These are phyloP conservation scores for Termitomyces sp. DNA, from an alignment of 768 basidiomycete species.

Conservation along the genomic window DNA sequence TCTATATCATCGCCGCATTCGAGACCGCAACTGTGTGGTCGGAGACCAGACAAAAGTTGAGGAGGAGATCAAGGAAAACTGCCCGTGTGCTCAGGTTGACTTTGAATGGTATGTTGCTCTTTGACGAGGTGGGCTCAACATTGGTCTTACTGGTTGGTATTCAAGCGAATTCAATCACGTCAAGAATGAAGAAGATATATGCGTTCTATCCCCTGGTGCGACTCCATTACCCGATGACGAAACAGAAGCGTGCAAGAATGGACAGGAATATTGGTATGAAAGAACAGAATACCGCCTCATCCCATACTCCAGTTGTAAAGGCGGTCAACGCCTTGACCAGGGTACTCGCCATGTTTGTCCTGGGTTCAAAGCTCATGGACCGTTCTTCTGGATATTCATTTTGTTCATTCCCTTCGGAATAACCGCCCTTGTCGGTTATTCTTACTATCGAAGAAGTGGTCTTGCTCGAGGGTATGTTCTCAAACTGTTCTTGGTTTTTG, in stretches of 20 bases:
- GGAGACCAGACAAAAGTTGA: conserved; percentile 60
- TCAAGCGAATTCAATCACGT: conserved; percentile 89
- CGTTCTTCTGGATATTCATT: conserved; percentile 83
- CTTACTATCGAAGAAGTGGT: conserved; percentile 77
- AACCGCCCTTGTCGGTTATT: conserved; percentile 74
- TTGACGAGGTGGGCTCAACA: background rate
- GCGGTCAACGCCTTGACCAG: conserved; percentile 73
- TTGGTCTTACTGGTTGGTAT: background rate
- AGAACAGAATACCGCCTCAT: conserved; percentile 90
- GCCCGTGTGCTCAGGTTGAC: conserved; percentile 68
- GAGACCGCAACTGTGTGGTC: conserved; percentile 79
- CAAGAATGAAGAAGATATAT: conserved; percentile 64
- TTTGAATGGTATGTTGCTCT: conserved; percentile 82
- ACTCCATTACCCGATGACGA: conserved; percentile 58
- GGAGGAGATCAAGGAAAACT: conserved; percentile 60
- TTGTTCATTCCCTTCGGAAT: conserved; percentile 74
- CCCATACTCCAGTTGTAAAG: conserved; percentile 83
- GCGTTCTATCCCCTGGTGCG: conserved; percentile 74
- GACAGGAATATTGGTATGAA: conserved; percentile 87
- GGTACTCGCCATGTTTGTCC: conserved; percentile 79
- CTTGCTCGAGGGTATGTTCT: conserved; percentile 59
- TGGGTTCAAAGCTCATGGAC: conserved; percentile 68
- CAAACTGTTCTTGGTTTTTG: background rate
- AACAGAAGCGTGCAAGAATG: conserved; percentile 53
- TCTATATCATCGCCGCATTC: conserved; percentile 84